These are phyloP conservation scores for Ramularia endophylla DNA, from an alignment of 2,329 filamentous ascomycete genomes.

Conservation along the genomic window DNA sequence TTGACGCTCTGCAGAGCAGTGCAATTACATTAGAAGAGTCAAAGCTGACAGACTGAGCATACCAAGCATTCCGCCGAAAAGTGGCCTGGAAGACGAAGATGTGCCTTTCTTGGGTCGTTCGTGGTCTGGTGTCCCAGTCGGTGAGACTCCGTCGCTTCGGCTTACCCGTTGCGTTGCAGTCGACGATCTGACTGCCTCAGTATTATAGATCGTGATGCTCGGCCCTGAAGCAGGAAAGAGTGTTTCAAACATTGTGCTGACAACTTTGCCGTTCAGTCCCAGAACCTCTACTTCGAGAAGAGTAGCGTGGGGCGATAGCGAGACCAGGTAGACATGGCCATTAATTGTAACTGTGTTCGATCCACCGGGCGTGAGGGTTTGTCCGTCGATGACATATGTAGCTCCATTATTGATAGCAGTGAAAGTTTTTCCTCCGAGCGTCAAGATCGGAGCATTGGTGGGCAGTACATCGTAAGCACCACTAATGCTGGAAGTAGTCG, in stretches of 20 bases:
- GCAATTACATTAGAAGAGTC: too few species aligned
- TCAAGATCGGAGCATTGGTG: conserved; percentile 27
- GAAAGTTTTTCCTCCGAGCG: conserved; percentile 26
- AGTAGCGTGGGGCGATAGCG: conserved; percentile 32
- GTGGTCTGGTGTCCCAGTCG: not conserved
- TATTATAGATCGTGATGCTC: conserved; percentile 16
- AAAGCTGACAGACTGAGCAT: too few species aligned
- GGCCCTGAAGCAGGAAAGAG: conserved; percentile 37
- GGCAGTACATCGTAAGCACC: conserved; percentile 21
- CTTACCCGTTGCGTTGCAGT: conserved; percentile 10
- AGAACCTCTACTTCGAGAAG: conserved; percentile 31
- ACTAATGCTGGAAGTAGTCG: conserved; percentile 23
- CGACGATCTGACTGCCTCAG: conserved; percentile 3
- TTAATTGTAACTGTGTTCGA: conserved; percentile 24
- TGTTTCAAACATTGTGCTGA: conserved; percentile 26
- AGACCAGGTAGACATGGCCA: conserved; percentile 26
- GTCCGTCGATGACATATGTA: conserved; percentile 35
- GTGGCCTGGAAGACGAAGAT: too few species aligned
- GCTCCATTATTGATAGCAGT: conserved; percentile 25
- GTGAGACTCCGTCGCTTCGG: conserved; percentile 1
- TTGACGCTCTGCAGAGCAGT: too few species aligned
- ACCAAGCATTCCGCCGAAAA: too few species aligned
- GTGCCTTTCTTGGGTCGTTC: too few species aligned
- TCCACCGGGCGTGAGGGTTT: conserved; percentile 34
- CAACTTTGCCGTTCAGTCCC: conserved; percentile 28